phyloP scores from a whole-genome alignment of 1,139 yeast genomes.

The Zygosaccharomyces pseudobailii region DNA sequence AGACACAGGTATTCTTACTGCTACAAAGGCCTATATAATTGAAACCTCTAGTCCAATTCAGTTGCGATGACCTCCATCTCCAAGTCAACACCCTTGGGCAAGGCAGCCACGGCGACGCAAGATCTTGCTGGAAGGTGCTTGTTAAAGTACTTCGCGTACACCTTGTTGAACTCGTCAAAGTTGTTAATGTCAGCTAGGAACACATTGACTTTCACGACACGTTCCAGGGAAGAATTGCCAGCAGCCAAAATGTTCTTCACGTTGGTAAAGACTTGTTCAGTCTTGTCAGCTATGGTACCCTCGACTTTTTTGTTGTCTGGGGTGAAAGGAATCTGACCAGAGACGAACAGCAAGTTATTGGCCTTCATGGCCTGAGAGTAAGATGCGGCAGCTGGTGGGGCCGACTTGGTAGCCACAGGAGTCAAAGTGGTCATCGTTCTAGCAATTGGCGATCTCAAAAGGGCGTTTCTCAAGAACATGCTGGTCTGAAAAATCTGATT shows the following conservation, averaged over 20 bases:
- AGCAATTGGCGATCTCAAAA: constrained; percentile 18
- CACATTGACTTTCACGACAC: constrained; percentile 78
- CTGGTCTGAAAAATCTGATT: neutral
- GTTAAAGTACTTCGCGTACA: constrained; percentile 74
- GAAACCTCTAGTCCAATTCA: constrained; percentile 34
- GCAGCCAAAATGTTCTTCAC: constrained; percentile 72
- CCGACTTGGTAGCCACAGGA: constrained; percentile 54
- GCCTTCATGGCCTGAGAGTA: constrained; percentile 92
- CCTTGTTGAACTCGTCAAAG: constrained; percentile 77
- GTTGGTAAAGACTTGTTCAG: constrained; percentile 80
- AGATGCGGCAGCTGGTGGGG: constrained; percentile 95
- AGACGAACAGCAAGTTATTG: constrained; percentile 79
- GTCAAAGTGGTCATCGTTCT: constrained; percentile 31
- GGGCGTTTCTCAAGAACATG: constrained; percentile 18
- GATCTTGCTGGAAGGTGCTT: constrained; percentile 92
- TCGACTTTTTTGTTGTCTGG: constrained; percentile 75
- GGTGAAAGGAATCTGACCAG: constrained; percentile 93
- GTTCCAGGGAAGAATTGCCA: constrained; percentile 74
- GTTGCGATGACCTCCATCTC: constrained; percentile 77
- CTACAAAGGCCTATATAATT: neutral
- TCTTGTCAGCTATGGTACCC: constrained; percentile 71
- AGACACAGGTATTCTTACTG: neutral
- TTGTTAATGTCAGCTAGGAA: constrained; percentile 84
- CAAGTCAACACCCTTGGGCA: constrained; percentile 77
- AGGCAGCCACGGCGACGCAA: constrained; percentile 83